phyloP scores from a whole-genome alignment of 208 protist genomes.

The Trypanosoma avium region DNA sequence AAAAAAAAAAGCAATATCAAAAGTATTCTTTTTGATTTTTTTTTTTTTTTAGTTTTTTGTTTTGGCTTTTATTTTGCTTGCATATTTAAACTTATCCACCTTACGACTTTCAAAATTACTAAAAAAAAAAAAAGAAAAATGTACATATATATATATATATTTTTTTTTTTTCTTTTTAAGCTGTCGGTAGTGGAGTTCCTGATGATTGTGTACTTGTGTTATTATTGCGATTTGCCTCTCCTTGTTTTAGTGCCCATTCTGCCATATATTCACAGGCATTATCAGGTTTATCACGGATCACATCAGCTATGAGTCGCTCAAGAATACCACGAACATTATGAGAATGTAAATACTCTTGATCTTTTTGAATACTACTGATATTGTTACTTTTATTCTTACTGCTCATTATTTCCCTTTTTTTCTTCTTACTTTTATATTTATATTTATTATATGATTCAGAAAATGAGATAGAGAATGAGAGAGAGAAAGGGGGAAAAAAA shows the following conservation, averaged over 20 bases:
- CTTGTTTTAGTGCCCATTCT: slow-evolving; percentile 13
- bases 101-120: too few species aligned
- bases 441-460: too few species aligned
- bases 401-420: background rate
- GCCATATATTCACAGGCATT: slow-evolving; percentile 26
- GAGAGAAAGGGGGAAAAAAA: too few species aligned
- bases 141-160: too few species aligned
- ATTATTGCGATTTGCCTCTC: background rate
- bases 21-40: background rate
- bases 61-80: background rate
- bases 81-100: too few species aligned
- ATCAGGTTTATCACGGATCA: slow-evolving; percentile 43
- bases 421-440: background rate
- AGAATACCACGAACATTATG: slow-evolving; percentile 49
- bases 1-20: background rate
- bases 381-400: background rate
- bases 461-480: background rate
- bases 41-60: background rate
- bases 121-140: too few species aligned
- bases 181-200: too few species aligned
- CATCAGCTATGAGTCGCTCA: slow-evolving; percentile 53
- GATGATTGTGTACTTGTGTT: background rate
- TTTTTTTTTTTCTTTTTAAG: background rate
- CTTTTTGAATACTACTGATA: slow-evolving; percentile 35
- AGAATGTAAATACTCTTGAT: slow-evolving; percentile 58